A percentile compares a stretch with the other conserved stretches of the same genome.
Conservation (phyloP, 257 asterid genomes). For the Verbascum thapsus region DNA sequence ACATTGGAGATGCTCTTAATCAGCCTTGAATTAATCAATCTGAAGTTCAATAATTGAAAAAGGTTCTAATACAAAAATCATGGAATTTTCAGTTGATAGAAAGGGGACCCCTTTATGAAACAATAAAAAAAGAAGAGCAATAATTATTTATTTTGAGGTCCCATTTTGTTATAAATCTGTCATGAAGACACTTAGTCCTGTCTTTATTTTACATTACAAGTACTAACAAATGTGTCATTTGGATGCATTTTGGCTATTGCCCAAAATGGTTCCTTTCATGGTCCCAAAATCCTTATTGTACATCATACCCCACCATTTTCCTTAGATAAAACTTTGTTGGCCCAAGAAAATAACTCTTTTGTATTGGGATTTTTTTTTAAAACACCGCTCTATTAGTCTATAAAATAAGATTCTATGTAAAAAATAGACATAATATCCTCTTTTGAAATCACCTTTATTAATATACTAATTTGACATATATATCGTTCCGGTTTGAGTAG, state of each 20-base stretch:
- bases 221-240: conserved; percentile 48
- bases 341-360: no score
- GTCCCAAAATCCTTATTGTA: conserved; percentile 46
- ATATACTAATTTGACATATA: no score
- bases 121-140: conserved; percentile 33
- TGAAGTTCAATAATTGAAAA: conserved; percentile 39
- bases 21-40: conserved; percentile 16
- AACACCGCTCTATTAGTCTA: no score
- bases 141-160: conserved; percentile 46
- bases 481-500: no score
- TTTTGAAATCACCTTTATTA: conserved; percentile 5
- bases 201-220: conserved; percentile 35
- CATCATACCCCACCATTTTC: conserved; percentile 44
- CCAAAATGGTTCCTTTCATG: conserved; percentile 38
- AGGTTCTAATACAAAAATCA: conserved; percentile 39
- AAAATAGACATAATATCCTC: no score
- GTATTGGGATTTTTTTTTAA: no score
- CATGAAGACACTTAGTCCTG: conserved; percentile 38
- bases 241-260: conserved; percentile 28
- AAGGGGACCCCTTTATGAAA: conserved; percentile 24
- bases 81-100: conserved; percentile 27
- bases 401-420: no score
- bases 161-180: conserved; percentile 42
- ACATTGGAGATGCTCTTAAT: no score
- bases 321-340: conserved; percentile 36